phyloP scores from a whole-genome alignment of 805 yeast genomes.

The Candida vartiovaarae region DNA sequence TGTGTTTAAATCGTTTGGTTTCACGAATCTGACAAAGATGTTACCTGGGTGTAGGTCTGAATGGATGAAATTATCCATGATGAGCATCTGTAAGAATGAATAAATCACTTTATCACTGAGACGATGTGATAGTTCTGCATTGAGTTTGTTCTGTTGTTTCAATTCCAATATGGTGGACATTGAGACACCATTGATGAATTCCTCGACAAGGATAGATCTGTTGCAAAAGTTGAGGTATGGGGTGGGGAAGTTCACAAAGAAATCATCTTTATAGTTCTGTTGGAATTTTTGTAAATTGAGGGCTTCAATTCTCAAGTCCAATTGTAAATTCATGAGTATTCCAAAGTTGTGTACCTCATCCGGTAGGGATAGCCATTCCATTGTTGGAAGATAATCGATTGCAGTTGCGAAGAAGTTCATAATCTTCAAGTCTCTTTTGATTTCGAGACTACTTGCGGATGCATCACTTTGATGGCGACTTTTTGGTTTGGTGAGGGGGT shows the following conservation, averaged over 20 bases:
- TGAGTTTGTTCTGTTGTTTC: slow-evolving; percentile 29
- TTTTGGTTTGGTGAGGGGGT: slow-evolving; percentile 35
- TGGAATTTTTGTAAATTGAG: slow-evolving; percentile 68
- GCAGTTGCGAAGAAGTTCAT: slow-evolving; percentile 74
- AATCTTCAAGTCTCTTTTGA: slow-evolving; percentile 74
- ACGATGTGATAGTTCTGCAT: slow-evolving; percentile 51
- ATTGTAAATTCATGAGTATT: slow-evolving; percentile 76
- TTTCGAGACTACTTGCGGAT: slow-evolving; percentile 73
- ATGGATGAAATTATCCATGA: slow-evolving; percentile 89
- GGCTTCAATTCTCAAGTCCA: slow-evolving; percentile 88
- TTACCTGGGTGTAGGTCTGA: slow-evolving; percentile 98
- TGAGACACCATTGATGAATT: slow-evolving; percentile 75
- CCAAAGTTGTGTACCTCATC: slow-evolving; percentile 89
- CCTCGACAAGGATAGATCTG: slow-evolving; percentile 75
- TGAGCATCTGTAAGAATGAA: slow-evolving; percentile 87
- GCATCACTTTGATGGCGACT: slow-evolving; percentile 90
- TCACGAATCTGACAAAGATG: slow-evolving; percentile 67
- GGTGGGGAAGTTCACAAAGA: slow-evolving; percentile 72
- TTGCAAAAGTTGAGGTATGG: slow-evolving; percentile 63
- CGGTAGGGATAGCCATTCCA: slow-evolving; percentile 97
- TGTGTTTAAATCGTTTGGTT: slow-evolving; percentile 30
- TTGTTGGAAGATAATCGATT: slow-evolving; percentile 75
- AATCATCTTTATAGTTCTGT: slow-evolving; percentile 50
- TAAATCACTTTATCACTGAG: slow-evolving; percentile 80
- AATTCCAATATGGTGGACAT: slow-evolving; percentile 59